Evolutionary conservation across 176 grass and related monocot genomes (phyloP), one percentile per base, ranked within the genome.

Genomic region (barley (Hordeum vulgare)): DNA sequence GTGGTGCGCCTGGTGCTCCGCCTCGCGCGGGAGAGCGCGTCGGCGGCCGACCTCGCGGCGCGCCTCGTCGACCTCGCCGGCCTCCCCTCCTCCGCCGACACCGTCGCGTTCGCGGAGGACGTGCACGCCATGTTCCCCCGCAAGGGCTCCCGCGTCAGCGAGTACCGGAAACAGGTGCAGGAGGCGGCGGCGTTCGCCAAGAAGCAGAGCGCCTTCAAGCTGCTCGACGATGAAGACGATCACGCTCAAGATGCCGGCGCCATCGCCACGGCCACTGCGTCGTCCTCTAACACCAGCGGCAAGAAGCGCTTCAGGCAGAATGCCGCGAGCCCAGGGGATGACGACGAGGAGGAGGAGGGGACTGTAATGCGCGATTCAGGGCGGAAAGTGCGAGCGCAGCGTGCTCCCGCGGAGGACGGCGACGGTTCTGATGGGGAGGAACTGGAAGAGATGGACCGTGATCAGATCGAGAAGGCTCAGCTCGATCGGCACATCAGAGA

Each of bases 21-120:
- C 11, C 81, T 88, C 58, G 75, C 75, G 44, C 66, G 81, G 81
- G 81, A 88, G 9, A 84, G 86, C 59, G 59, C 26, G 37, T 88
- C 87, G 20, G 14, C 60, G 21, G 68, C 21, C 9, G 86, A 84
- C 49, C 76, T 88, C 45, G 76, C 81, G 10, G 60, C 42, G 5
- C 81, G 61, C 28, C 87, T 89, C 36, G 82, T 89, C 51, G 82
- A 81, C 27, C 69, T 85, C 29, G 82, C 36, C 28, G 82, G 76
- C 17, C 80, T 89, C 28, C 82, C 82, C 2, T 49, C 76, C 29
- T 81, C 77, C 51, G n/a, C 61, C 12, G 77, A 69, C 49, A 89
- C 82, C 11, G 61, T 15, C 51, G 69, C 87, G 1, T 89, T 89
- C 61, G 82, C 87, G 8, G 77, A 49, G 61, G 82, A 89, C 23